Conservation (phyloP, 371 early-diverging fungal genomes). For the Circinella minor region DNA sequence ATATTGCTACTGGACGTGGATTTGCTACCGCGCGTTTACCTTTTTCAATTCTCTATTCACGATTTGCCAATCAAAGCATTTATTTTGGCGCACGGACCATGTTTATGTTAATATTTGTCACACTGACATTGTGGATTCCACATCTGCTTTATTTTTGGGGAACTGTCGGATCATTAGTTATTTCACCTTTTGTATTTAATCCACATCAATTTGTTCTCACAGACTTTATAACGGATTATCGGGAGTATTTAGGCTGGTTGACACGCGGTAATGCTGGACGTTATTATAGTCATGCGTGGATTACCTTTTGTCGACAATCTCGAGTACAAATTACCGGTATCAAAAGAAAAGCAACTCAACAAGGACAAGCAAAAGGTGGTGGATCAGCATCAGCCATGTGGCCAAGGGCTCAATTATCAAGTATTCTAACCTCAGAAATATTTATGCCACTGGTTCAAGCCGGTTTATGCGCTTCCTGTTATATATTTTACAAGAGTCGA, state of each 20-base stretch:
- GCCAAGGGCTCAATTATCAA: conserved; percentile 69
- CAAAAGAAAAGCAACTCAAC: conserved; percentile 45
- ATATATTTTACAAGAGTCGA: conserved; percentile 61
- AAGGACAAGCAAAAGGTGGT: conserved; percentile 17
- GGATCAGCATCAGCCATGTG: conserved; percentile 44
- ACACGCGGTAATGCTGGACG: conserved; percentile 71
- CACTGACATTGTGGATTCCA: conserved; percentile 72
- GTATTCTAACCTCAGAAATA: conserved; percentile 79
- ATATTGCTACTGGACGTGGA: conserved; percentile 90
- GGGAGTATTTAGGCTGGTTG: conserved; percentile 81
- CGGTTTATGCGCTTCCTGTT: conserved; percentile 61
- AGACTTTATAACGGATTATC: conserved; percentile 82
- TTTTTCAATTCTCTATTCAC: conserved; percentile 78
- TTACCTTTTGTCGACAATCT: conserved; percentile 76
- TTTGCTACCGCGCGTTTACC: conserved; percentile 87
- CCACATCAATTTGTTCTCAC: conserved; percentile 81
- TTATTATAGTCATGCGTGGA: conserved; percentile 78
- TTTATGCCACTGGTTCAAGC: conserved; percentile 77
- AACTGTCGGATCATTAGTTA: conserved; percentile 69
- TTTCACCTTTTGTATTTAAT: conserved; percentile 87
- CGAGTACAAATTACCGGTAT: conserved; percentile 79
- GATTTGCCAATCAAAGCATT: conserved; percentile 83
- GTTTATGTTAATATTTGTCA: conserved; percentile 78
- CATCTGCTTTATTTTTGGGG: conserved; percentile 89
- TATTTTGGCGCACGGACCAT: conserved; percentile 81